Conservation (phyloP, 2,329 filamentous ascomycete genomes). For the Talaromyces atroroseus region DNA sequence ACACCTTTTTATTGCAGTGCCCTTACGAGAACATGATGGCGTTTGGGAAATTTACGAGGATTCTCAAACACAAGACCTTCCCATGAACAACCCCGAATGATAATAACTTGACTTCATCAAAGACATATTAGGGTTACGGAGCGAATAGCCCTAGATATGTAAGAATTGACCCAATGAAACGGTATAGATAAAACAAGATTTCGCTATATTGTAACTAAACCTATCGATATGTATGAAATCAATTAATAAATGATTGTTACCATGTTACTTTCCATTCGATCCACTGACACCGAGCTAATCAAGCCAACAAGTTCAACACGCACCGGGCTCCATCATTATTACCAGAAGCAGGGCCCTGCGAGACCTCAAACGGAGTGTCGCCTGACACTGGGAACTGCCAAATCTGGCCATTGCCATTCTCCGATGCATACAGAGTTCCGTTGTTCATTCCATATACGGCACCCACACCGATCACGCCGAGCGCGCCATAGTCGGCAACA, state of each 20-base stretch:
- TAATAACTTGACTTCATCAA: too few species aligned
- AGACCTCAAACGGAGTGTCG: neutral
- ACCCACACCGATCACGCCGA: neutral
- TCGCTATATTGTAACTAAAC: neutral
- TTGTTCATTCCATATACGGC: slow-evolving; percentile 8
- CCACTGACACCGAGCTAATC: neutral
- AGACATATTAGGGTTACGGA: too few species aligned
- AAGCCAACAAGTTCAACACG: neutral
- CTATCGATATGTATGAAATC: neutral
- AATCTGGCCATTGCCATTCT: slow-evolving; percentile 6
- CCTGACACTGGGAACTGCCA: slow-evolving; percentile 3
- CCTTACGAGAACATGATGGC: too few species aligned
- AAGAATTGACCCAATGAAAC: neutral
- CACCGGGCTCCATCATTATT: slow-evolving; percentile 6
- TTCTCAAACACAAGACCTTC: too few species aligned
- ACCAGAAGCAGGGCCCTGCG: neutral
- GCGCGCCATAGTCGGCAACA: neutral
- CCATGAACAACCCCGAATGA: too few species aligned
- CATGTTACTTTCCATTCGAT: neutral
- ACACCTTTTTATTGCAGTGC: too few species aligned
- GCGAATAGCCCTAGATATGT: too few species aligned
- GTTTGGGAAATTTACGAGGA: too few species aligned
- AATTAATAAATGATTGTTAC: neutral
- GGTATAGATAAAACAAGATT: neutral
- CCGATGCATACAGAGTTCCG: slow-evolving; percentile 3